phyloP scores from a whole-genome alignment of 2,329 filamentous ascomycete species.

The Fusarium zealandicum region DNA sequence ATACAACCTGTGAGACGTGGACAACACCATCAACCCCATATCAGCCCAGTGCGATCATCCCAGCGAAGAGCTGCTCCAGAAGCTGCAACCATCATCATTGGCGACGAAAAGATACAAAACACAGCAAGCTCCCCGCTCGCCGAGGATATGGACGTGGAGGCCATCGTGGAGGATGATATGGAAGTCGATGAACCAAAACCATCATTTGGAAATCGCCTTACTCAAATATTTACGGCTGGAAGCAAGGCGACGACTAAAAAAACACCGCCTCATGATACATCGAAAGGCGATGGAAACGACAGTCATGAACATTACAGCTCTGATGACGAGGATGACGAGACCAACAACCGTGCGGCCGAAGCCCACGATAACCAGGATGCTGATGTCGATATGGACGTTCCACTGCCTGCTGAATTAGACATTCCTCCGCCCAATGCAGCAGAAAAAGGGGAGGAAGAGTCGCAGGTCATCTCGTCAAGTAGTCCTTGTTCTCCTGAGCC shows the following conservation, averaged over 20 bases:
- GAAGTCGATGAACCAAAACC: conserved; percentile 13
- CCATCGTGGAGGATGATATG: neutral
- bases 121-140: conserved; percentile 1
- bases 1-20: conserved; percentile 13
- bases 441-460: neutral
- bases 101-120: conserved; percentile 22
- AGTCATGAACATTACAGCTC: neutral
- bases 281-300: conserved; percentile 19
- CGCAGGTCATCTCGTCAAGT: neutral
- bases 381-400: neutral
- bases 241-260: neutral
- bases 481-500: neutral
- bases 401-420: no score
- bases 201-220: conserved; percentile 31
- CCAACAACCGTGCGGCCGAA: neutral
- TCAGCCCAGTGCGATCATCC: conserved; percentile 6
- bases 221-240: conserved; percentile 32
- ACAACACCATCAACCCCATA: neutral
- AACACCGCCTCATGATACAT: conserved; percentile 13
- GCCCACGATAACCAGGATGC: neutral
- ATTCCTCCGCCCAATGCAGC: neutral
- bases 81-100: conserved; percentile 33
- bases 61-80: conserved; percentile 10
- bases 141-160: neutral
- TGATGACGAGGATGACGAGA: neutral